Conservation (phyloP, 2,329 filamentous ascomycete genomes). For the Fusarium oligoseptatum region DNA sequence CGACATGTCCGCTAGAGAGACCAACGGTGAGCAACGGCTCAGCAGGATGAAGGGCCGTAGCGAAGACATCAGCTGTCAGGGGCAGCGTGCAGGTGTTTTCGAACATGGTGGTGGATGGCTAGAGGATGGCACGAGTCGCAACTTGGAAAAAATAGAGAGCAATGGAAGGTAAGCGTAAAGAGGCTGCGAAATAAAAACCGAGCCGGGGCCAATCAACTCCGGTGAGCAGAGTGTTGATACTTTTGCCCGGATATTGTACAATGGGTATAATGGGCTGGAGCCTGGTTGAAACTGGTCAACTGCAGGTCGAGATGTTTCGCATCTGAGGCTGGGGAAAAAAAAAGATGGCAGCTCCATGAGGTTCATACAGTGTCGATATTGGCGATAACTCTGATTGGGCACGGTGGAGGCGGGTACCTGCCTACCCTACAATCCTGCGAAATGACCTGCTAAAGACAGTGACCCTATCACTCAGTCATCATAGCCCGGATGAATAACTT, state of each 20-base stretch:
- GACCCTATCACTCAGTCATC: not conserved
- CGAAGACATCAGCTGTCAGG: conserved; percentile 87
- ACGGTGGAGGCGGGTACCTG: not conserved
- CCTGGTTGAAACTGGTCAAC: not conserved
- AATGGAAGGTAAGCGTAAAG: not conserved
- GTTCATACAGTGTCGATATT: not conserved
- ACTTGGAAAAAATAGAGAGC: not conserved
- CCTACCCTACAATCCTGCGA: not conserved
- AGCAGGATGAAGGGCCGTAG: conserved; percentile 86
- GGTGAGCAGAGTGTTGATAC: not conserved
- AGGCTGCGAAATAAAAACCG: not conserved
- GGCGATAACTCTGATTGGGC: not conserved
- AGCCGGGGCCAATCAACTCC: not conserved
- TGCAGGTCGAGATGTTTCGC: not conserved
- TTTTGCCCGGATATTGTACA: not conserved
- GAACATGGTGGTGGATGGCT: conserved; percentile 71
- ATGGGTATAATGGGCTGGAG: not conserved
- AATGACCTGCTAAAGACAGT: not conserved
- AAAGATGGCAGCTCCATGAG: not conserved
- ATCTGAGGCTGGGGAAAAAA: not conserved
- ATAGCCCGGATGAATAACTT: not conserved
- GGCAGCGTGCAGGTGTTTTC: conserved; percentile 93
- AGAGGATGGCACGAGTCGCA: not conserved
- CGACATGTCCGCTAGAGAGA: conserved; percentile 85
- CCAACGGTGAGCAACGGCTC: conserved; percentile 90